A percentile compares a stretch with the other conserved stretches of the same genome.
Conservation (phyloP, 2,329 filamentous ascomycete genomes). For the Helotiales sp. region DNA sequence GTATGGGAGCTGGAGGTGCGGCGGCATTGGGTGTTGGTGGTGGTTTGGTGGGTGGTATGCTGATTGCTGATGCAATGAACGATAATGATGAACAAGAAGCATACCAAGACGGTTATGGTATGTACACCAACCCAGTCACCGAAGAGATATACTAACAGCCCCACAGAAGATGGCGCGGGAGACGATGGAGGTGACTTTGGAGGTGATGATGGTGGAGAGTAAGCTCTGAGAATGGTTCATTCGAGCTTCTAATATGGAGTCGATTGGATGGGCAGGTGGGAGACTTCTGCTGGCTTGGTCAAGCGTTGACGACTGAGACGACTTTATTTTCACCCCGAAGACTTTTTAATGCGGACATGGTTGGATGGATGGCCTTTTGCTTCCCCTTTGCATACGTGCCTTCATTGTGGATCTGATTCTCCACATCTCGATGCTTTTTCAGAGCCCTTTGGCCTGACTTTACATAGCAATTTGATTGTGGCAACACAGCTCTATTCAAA, state of each 20-base stretch:
- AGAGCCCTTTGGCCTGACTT: not conserved
- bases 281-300: not conserved
- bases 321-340: slow-evolving; percentile 1
- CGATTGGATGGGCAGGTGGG: not conserved
- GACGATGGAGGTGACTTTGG: slow-evolving; percentile 37
- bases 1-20: slow-evolving; percentile 74
- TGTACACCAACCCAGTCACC: slow-evolving; percentile 2
- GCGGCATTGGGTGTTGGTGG: slow-evolving; percentile 80
- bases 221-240: not conserved
- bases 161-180: slow-evolving; percentile 24
- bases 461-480: slow-evolving; percentile 1
- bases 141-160: slow-evolving; percentile 14
- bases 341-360: not conserved
- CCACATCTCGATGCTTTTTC: not conserved
- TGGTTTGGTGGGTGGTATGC: slow-evolving; percentile 77
- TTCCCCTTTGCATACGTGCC: not conserved
- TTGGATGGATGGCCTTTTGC: not conserved
- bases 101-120: slow-evolving; percentile 56
- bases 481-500: not conserved
- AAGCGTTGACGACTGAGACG: slow-evolving; percentile 10
- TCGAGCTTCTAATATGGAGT: not conserved
- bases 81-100: slow-evolving; percentile 64
- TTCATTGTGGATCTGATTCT: not conserved
- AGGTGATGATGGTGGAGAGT: slow-evolving; percentile 35
- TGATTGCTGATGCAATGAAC: slow-evolving; percentile 72